Evolutionary conservation across 805 yeast species (phyloP).

Genomic region (Kuraishia ogatae): DNA sequence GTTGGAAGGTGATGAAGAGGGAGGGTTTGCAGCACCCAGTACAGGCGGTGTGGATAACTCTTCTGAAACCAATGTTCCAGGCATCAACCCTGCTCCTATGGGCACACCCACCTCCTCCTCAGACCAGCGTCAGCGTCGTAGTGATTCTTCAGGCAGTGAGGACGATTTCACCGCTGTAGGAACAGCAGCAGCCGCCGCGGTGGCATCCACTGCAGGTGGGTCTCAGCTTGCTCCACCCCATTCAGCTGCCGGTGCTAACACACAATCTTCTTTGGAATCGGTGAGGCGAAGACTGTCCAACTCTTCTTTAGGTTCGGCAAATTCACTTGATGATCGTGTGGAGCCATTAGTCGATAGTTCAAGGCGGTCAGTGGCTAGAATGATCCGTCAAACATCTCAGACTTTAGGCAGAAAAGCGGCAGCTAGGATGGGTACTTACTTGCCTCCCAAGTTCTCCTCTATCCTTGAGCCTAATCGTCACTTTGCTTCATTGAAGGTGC

Average conservation of each 20-base stretch:
- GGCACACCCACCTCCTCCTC: neutral
- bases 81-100: neutral
- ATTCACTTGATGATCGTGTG: constrained; percentile 19
- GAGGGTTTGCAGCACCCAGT: constrained; percentile 7
- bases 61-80: neutral
- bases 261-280: neutral
- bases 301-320: constrained; percentile 17
- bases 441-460: constrained; percentile 79
- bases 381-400: constrained; percentile 72
- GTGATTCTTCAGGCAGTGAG: constrained; percentile 6
- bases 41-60: constrained; percentile 5
- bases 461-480: constrained; percentile 88
- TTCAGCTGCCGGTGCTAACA: neutral
- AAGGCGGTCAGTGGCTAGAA: constrained; percentile 63
- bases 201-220: neutral
- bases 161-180: constrained; percentile 6
- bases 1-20: constrained; percentile 40
- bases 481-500: constrained; percentile 65
- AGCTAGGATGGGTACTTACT: constrained; percentile 78
- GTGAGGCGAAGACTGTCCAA: neutral
- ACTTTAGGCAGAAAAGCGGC: constrained; percentile 75
- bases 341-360: constrained; percentile 69
- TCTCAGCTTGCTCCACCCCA: neutral
- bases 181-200: neutral
- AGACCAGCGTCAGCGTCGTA: neutral